Conservation (phyloP, 805 yeast genomes). For the Grigorovia transvaalensis region DNA sequence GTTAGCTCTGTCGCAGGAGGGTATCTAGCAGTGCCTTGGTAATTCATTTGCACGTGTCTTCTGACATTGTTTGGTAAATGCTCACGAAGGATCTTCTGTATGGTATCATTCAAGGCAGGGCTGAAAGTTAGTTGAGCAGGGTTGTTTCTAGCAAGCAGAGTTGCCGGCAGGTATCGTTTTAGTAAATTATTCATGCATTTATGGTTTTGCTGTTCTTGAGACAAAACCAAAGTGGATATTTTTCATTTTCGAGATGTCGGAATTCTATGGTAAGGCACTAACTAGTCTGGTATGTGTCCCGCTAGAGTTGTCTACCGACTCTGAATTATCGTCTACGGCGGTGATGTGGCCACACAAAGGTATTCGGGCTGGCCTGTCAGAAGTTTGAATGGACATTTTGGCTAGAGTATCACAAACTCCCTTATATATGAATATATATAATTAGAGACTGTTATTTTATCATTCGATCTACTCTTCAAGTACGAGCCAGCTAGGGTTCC, state of each 20-base stretch:
- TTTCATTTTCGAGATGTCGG: not conserved
- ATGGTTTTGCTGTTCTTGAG: not conserved
- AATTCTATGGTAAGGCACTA: too few relatives aligned
- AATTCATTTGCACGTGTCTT: slow-evolving; percentile 45
- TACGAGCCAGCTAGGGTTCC: too few relatives aligned
- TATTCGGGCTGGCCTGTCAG: too few relatives aligned
- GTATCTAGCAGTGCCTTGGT: slow-evolving; percentile 47
- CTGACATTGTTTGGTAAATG: slow-evolving; percentile 56
- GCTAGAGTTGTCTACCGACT: too few relatives aligned
- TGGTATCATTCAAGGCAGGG: slow-evolving; percentile 41
- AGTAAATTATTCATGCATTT: not conserved
- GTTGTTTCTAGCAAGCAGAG: slow-evolving; percentile 44
- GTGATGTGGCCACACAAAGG: too few relatives aligned
- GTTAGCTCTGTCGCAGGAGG: slow-evolving; percentile 39
- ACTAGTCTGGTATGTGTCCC: too few relatives aligned
- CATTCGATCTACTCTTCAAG: too few relatives aligned
- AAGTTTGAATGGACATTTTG: too few relatives aligned
- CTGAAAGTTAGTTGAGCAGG: slow-evolving; percentile 49
- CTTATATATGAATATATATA: too few relatives aligned
- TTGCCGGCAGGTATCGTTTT: slow-evolving; percentile 34
- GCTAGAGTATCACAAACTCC: too few relatives aligned
- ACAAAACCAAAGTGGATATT: not conserved
- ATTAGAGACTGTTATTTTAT: too few relatives aligned
- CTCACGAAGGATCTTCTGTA: slow-evolving; percentile 52
- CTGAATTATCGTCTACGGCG: too few relatives aligned